These are phyloP conservation scores for Ganoderma meredithae DNA, from an alignment of 1,284 basidiomycete species.

Conservation along the genomic window DNA sequence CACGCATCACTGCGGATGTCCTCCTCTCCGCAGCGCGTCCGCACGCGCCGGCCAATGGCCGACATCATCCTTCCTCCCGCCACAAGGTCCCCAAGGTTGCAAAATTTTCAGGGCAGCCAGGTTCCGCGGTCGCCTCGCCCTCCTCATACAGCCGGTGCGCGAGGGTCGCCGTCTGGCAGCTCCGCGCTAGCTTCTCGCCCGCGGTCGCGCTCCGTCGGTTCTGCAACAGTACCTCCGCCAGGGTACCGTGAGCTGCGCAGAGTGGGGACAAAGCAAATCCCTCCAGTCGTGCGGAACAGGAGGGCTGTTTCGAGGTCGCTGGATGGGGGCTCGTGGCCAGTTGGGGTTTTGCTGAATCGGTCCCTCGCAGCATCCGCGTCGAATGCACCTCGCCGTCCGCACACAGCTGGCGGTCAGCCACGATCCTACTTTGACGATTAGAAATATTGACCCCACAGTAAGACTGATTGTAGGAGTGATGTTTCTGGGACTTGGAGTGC, in stretches of 20 bases:
- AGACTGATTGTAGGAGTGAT: too few relatives aligned
- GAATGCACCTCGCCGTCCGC: not conserved
- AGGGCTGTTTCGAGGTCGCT: not conserved
- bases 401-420: not conserved
- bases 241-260: not conserved
- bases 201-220: not conserved
- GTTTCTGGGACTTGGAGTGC: too few relatives aligned
- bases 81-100: not conserved
- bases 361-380: not conserved
- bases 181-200: not conserved
- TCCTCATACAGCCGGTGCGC: not conserved
- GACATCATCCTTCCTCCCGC: not conserved
- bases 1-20: not conserved
- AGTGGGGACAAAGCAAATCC: not conserved
- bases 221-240: not conserved
- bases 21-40: not conserved
- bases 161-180: not conserved
- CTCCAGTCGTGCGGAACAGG: not conserved
- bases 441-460: too few relatives aligned
- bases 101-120: not conserved
- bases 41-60: not conserved
- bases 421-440: conserved; percentile 4
- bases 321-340: conserved; percentile 7
- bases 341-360: not conserved
- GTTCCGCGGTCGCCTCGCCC: not conserved